Conservation (phyloP, 805 yeast genomes). For the Nakazawaea sp. region DNA sequence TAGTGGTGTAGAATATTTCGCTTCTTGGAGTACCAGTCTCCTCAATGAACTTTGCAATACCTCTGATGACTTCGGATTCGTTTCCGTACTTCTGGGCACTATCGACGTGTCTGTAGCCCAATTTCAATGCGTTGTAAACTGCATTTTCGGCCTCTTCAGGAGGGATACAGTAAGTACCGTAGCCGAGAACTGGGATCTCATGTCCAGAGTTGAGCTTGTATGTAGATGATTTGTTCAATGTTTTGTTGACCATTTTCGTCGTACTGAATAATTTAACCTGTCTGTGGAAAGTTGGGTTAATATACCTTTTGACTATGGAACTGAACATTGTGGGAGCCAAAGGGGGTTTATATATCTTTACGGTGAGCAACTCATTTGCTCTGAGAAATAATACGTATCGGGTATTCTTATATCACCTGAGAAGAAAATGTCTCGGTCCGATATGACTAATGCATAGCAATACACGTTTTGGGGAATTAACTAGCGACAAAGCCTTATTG, state of each 20-base stretch:
- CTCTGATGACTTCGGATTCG: conserved; percentile 55
- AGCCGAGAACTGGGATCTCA: conserved; percentile 50
- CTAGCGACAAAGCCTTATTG: too few relatives aligned
- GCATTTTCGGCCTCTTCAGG: conserved; percentile 29
- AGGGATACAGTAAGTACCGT: conserved; percentile 46
- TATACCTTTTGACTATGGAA: neutral
- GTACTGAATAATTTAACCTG: too few relatives aligned
- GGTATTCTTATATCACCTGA: too few relatives aligned
- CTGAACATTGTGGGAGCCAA: conserved; percentile 1
- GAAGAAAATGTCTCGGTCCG: too few relatives aligned
- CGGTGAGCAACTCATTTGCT: too few relatives aligned
- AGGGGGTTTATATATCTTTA: too few relatives aligned
- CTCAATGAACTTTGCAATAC: conserved; percentile 35
- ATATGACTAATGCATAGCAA: too few relatives aligned
- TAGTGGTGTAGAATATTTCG: conserved; percentile 35
- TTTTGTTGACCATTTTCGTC: neutral
- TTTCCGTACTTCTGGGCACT: conserved; percentile 64
- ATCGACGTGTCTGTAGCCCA: too few relatives aligned
- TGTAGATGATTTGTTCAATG: conserved; percentile 1
- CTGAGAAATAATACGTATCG: too few relatives aligned
- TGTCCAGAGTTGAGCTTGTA: conserved; percentile 43
- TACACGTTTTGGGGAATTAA: too few relatives aligned
- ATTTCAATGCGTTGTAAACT: conserved; percentile 53
- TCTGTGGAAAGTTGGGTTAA: too few relatives aligned
- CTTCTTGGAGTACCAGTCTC: conserved; percentile 23